Evolutionary conservation across 2,329 filamentous ascomycete genomes (phyloP), one percentile per base, ranked within the genome.

Genomic region (Colletotrichum godetiae): DNA sequence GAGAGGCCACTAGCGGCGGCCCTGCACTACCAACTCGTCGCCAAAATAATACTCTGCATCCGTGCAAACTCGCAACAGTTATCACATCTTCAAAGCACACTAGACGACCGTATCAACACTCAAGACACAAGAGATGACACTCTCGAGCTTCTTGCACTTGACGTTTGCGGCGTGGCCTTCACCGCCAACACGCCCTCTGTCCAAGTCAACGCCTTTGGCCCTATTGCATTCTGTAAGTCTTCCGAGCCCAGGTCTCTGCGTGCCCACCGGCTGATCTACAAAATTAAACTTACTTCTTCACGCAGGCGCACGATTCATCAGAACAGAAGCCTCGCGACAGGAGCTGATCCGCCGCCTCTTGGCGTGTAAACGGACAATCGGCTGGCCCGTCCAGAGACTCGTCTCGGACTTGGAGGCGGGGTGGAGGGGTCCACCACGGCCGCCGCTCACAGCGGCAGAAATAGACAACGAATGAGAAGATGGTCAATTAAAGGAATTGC

Each of bases 181-280:
- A 85, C 85, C 0, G 79, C 83, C n/a, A 82, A 82, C 6, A 83
- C 79, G 5, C 78, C 83, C 0, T 76, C 85, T 0, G 85, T 87
- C 2, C 77, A 86, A 5, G 84, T 88, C 4, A 88, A 88, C 71
- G 80, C 84, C 3, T 88, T 88, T 75, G 86, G 86, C 0, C 86
- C 86, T 15, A 86, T 87, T 33, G 79, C 83, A 1, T 87, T 83
- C 64, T 86, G 86, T 86, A 75, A 77, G 82, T 79, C 19, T 37
- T 6, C 8, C 31, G 31, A n/a, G n/a, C n/a, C n/a, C n/a, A n/a
- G n/a, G n/a, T n/a, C n/a, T n/a, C n/a, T n/a, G n/a, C n/a, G n/a
- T n/a, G n/a, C n/a, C n/a, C 31, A 33, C 31, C 31, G 8, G 31
- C 31, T 33, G 31, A 33, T 33, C 31, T 33, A 33, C 31, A 33